phyloP scores from a whole-genome alignment of 1,284 basidiomycete species.

The Marasmius fiardii region DNA sequence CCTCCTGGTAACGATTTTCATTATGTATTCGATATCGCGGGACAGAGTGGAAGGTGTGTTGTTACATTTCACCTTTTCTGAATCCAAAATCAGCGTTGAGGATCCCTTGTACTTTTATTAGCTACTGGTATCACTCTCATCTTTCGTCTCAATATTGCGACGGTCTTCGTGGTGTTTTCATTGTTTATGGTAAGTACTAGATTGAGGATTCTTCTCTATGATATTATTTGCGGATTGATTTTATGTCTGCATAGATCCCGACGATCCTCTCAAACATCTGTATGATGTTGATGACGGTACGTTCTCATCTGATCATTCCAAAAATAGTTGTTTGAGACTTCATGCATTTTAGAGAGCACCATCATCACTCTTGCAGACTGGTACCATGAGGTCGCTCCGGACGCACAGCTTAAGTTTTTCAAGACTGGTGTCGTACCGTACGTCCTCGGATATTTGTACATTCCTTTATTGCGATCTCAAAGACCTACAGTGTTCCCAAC shows the following conservation, averaged over 20 bases:
- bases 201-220: not conserved
- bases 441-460: constrained; percentile 4
- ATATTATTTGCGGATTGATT: not conserved
- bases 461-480: not conserved
- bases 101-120: no score
- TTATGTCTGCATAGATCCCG: constrained; percentile 21
- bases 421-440: constrained; percentile 29
- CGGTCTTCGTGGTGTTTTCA: constrained; percentile 21
- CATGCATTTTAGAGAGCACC: constrained; percentile 10
- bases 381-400: constrained; percentile 33
- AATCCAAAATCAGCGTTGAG: no score
- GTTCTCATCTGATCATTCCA: not conserved
- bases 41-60: constrained; percentile 19
- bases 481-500: constrained; percentile 17
- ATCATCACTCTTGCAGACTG: constrained; percentile 30
- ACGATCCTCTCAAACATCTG: constrained; percentile 26
- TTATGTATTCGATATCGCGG: constrained; percentile 17
- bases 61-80: not conserved
- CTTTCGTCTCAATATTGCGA: constrained; percentile 42
- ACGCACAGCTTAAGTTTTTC: constrained; percentile 37
- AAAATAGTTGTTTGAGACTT: not conserved
- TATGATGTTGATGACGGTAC: constrained; percentile 31
- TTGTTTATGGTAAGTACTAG: constrained; percentile 27
- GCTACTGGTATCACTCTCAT: constrained; percentile 35
- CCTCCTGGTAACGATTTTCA: constrained; percentile 14